Percentiles rank a stretch among this genome's conserved stretches.
Evolutionary conservation across 352 stramenopile species (phyloP).

Genomic region (Pseudoperonospora humuli): DNA sequence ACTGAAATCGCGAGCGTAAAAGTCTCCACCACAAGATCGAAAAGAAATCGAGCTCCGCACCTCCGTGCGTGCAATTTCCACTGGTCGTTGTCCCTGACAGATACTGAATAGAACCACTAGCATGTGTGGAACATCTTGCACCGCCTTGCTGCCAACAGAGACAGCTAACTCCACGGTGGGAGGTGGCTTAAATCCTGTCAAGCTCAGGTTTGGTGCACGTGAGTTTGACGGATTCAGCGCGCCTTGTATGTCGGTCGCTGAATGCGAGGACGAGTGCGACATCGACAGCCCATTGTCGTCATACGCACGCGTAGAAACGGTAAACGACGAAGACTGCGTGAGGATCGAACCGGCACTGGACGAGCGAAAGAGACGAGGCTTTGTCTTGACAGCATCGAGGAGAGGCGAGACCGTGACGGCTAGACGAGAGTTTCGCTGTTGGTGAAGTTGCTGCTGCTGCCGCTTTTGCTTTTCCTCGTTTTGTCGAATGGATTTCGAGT

Average conservation of each 20-base stretch:
- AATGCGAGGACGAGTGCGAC: slow-evolving; percentile 24
- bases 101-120: slow-evolving; percentile 62
- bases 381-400: slow-evolving; percentile 21
- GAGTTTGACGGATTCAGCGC: slow-evolving; percentile 3
- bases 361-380: slow-evolving; percentile 38
- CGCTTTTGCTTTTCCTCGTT: slow-evolving; percentile 36
- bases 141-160: slow-evolving; percentile 62
- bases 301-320: slow-evolving; percentile 21
- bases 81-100: slow-evolving; percentile 32
- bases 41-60: slow-evolving; percentile 62
- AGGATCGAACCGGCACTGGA: slow-evolving; percentile 65
- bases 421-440: slow-evolving; percentile 34
- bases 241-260: slow-evolving; percentile 10
- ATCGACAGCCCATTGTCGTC: slow-evolving; percentile 39
- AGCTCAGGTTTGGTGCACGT: slow-evolving; percentile 55
- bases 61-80: slow-evolving; percentile 71
- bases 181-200: slow-evolving; percentile 51
- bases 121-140: slow-evolving; percentile 65
- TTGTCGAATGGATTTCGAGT: slow-evolving; percentile 34
- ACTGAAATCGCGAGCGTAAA: slow-evolving; percentile 75
- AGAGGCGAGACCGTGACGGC: slow-evolving; percentile 26
- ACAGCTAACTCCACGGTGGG: slow-evolving; percentile 65
- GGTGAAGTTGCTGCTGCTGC: slow-evolving; percentile 17
- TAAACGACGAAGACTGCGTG: slow-evolving; percentile 24
- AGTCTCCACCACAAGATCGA: slow-evolving; percentile 61